Evolutionary conservation across 225 moss, liverwort and hornwort genomes (phyloP).

Genomic region (Straminergon stramineum): DNA sequence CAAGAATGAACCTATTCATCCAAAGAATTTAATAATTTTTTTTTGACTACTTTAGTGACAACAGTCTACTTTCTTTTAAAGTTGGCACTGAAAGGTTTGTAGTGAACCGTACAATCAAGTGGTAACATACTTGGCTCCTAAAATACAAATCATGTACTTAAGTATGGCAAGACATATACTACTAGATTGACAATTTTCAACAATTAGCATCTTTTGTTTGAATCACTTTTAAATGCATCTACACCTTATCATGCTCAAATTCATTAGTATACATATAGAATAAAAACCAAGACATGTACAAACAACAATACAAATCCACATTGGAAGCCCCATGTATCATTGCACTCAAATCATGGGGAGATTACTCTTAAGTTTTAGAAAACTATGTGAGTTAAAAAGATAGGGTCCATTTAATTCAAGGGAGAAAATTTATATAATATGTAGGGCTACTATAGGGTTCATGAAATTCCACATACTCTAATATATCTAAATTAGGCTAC

Average conservation of each 20-base stretch:
- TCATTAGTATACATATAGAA: fast-evolving
- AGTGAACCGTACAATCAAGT: neutral
- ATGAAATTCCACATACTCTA: too few relatives aligned
- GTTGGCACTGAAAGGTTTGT: neutral
- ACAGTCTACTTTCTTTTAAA: fast-evolving
- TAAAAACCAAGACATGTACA: fast-evolving
- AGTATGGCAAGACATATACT: neutral
- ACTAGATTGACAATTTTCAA: too few relatives aligned
- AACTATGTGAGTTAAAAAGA: too few relatives aligned
- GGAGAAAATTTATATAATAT: too few relatives aligned
- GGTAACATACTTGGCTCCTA: neutral
- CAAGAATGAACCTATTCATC: neutral
- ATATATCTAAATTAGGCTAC: too few relatives aligned
- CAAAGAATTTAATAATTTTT: neutral
- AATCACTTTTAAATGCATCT: neutral
- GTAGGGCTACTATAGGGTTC: too few relatives aligned
- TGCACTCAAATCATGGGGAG: neutral
- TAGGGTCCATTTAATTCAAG: too few relatives aligned
- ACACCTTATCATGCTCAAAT: neutral
- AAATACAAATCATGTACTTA: neutral
- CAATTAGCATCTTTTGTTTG: neutral
- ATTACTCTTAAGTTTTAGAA: too few relatives aligned
- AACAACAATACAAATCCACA: neutral
- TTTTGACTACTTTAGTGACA: neutral
- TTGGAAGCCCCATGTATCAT: neutral